Evolutionary conservation across 176 grass and related monocot species (phyloP).

Genomic region (Cenchrus americanus): DNA sequence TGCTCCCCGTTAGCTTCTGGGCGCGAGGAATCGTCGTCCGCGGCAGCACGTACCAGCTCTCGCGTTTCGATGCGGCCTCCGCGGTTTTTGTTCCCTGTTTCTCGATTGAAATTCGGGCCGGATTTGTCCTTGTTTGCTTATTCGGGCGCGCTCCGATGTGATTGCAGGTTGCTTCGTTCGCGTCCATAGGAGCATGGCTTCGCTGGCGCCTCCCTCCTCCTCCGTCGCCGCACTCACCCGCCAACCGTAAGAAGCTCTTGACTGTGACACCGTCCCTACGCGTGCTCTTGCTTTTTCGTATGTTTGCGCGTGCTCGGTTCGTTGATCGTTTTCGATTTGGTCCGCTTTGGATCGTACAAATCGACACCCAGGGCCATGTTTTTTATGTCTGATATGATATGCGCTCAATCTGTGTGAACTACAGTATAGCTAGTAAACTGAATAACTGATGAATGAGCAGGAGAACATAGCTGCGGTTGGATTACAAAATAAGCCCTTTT

Average conservation of each 20-base stretch:
- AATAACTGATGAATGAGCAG: neutral
- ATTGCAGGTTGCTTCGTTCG: constrained; percentile 27
- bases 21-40: neutral
- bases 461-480: neutral
- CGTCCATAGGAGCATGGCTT: constrained; percentile 38
- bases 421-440: neutral
- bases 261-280: neutral
- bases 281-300: neutral
- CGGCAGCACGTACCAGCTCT: constrained; percentile 32
- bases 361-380: neutral
- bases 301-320: neutral
- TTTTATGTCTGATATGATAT: neutral
- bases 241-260: constrained; percentile 46
- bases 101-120: neutral
- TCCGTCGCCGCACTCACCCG: constrained; percentile 36
- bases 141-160: neutral
- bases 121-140: neutral
- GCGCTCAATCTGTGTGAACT: neutral
- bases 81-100: neutral
- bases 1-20: neutral
- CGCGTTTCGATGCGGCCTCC: neutral
- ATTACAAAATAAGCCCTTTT: neutral
- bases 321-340: neutral
- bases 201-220: constrained; percentile 46
- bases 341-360: neutral